Base-by-base conservation (phyloP, 176 grass and related monocot species). In the Panicum miliaceum region DNA sequence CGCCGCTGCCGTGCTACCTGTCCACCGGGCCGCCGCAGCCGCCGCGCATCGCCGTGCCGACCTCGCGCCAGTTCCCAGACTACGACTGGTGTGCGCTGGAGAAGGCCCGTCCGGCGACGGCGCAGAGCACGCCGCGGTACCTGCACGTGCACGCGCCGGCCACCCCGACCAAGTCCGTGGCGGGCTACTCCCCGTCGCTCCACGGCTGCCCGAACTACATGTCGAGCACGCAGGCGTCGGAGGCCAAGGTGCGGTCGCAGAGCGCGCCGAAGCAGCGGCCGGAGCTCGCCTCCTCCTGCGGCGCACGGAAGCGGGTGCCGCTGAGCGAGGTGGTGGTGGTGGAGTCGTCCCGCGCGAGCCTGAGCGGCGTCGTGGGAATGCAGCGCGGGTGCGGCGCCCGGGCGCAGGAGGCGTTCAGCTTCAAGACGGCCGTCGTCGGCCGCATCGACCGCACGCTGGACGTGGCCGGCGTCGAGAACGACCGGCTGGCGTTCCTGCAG, bases 161-260 rank as follows among this genome's bases (percentile, higher is more conserved):
- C 18, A 99, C 93, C 12, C 93, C 93, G 7, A 84, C 93, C 8
- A 99, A 96, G 78, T 96, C 89, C 75, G 81, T 90, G 59, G 84
- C 79, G 19, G 59, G 12, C 25, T 78, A 58, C 83, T 71, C 64
- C 41, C 86, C 88, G 37, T 62, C 71, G 29, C 75, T 78, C 50
- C 61, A 53, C 47, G 82, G 68, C 50, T 90, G 85, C 88, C 91
- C 88, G 4, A 88, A 83, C 74, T 99, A 96, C 90, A 99, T 99
- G 96, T 82, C 87, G 3, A 99, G 82, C 91, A 99, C 96, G 25
- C 96, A 92, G 32, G 95, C 96, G 20, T 99, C 95, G 65, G 96
- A 94, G 78, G 96, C 96, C 8, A 99, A 99, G 90, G 70, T 85
- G 86, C 83, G 96, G 74, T 99, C 96, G 7, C 96, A 96, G 48